Evolutionary conservation across 306 rosid genomes (phyloP).

Genomic region (Abrus precatorius): DNA sequence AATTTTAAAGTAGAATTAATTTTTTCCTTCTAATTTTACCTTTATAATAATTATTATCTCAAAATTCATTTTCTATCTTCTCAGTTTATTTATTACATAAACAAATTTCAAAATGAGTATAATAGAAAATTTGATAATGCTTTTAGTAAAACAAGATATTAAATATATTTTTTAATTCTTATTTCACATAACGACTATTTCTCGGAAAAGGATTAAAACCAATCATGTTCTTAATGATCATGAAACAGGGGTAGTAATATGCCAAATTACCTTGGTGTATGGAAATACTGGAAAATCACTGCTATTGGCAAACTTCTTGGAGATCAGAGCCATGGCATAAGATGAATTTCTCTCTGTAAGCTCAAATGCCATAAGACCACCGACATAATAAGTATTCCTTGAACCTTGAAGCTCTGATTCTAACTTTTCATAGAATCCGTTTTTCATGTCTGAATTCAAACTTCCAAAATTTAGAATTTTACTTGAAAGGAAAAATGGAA

Average conservation of each 20-base stretch:
- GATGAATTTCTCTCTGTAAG: slow-evolving; percentile 97
- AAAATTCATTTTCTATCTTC: too few relatives aligned
- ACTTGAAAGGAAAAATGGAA: slow-evolving; percentile 28
- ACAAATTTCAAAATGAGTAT: too few relatives aligned
- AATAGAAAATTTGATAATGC: too few relatives aligned
- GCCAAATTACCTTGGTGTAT: slow-evolving; percentile 75
- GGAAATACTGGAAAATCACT: slow-evolving; percentile 69
- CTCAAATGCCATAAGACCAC: slow-evolving; percentile 97
- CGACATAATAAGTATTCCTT: slow-evolving; percentile 82
- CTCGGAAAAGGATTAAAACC: too few relatives aligned
- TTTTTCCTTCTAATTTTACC: too few relatives aligned
- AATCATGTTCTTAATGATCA: too few relatives aligned
- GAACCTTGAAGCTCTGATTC: slow-evolving; percentile 89
- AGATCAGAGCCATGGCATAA: slow-evolving; percentile 84
- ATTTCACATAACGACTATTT: too few relatives aligned
- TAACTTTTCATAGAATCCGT: slow-evolving; percentile 85
- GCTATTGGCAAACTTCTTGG: slow-evolving; percentile 82
- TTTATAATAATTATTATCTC: too few relatives aligned
- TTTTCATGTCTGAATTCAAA: slow-evolving; percentile 75
- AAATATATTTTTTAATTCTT: too few relatives aligned
- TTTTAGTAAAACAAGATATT: too few relatives aligned
- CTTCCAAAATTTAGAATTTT: slow-evolving; percentile 42
- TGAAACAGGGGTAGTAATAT: not conserved
- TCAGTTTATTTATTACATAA: too few relatives aligned
- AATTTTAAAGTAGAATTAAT: too few relatives aligned